Base-by-base conservation (phyloP, 2,329 filamentous ascomycete species). In the Paracamarosporium sp. region DNA sequence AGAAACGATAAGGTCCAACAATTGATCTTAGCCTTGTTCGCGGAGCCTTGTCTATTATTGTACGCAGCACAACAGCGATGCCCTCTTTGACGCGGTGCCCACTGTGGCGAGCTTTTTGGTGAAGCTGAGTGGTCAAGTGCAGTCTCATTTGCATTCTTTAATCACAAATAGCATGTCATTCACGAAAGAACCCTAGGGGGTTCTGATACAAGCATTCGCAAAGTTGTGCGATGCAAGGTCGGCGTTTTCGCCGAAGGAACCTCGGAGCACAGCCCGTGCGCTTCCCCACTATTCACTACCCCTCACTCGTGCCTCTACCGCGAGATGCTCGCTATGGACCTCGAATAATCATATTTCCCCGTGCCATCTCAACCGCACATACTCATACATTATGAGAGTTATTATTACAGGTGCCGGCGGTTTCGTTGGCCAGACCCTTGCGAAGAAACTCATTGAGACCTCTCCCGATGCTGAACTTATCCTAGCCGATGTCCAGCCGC, bases 381-480 rank as follows among this genome's bases (percentile, higher is more conserved):
- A 28, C 33, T 11, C 8, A 24, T 6, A 2, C 33, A 50, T 11
- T 24, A 50, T 50, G 68, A 73, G 67, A 57, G 81, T 89, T 38
- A 82, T 89, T 69, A 87, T 89, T 65, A 89, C 87, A 9, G 87
- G 87, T 5, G 86, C 82, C 7, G 84, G 84, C 43, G 87, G 87
- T 57, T 89, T 89, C 70, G 84, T 90, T 56, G 86, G 87, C 67
- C 86, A 88, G 70, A 80, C 85, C 43, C 80, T 89, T 24, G 82
- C 85, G 2, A 79, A 80, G 50, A 81, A 85, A 33, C 80, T 89
- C 3, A 76, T 89, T 30, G 76, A 81, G 17, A 77, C 80, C 57
- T 59, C 63, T 15, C 71, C 81, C 2, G 69, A 80, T 20, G 76
- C 81, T 53, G 76, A 77, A 41, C 73, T 89, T 50, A 80, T 82